phyloP scores from a whole-genome alignment of 768 basidiomycete genomes.

The Phaeotremella fagi region DNA sequence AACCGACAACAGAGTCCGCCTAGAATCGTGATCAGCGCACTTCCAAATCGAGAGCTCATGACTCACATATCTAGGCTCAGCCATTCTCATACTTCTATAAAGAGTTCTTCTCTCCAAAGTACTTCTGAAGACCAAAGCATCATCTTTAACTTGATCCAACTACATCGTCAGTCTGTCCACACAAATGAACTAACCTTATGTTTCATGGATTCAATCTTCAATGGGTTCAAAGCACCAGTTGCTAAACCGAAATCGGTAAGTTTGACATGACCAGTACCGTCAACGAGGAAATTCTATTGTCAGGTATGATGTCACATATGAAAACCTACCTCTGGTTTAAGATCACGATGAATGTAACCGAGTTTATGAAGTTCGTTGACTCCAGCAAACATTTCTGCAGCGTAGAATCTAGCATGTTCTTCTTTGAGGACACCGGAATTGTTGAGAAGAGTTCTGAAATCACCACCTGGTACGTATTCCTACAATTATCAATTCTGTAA shows the following conservation, averaged over 20 bases:
- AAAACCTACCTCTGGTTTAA: constrained; percentile 82
- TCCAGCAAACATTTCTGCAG: constrained; percentile 93
- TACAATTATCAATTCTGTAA: constrained; percentile 16
- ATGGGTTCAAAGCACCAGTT: constrained; percentile 90
- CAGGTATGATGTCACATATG: constrained; percentile 2
- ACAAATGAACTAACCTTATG: constrained; percentile 61
- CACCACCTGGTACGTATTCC: constrained; percentile 97
- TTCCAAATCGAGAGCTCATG: neutral
- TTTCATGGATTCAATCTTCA: constrained; percentile 87
- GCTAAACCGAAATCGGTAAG: constrained; percentile 89
- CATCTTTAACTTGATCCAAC: constrained; percentile 96
- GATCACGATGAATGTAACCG: constrained; percentile 95
- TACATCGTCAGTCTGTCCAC: constrained; percentile 42
- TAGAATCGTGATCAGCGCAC: constrained; percentile 1
- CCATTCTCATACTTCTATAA: constrained; percentile 83
- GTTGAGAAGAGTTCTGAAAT: constrained; percentile 94
- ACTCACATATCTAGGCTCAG: constrained; percentile 71
- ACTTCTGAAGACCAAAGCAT: constrained; percentile 78
- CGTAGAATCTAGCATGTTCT: constrained; percentile 94
- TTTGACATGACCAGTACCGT: constrained; percentile 92
- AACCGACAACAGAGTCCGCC: constrained; percentile 95
- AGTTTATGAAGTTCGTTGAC: constrained; percentile 94
- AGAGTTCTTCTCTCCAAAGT: constrained; percentile 92
- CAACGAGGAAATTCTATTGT: constrained; percentile 87
- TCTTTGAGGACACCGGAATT: constrained; percentile 97